Evolutionary conservation across 345 rosid species (phyloP).

Genomic region (Gossypium anomalum): DNA sequence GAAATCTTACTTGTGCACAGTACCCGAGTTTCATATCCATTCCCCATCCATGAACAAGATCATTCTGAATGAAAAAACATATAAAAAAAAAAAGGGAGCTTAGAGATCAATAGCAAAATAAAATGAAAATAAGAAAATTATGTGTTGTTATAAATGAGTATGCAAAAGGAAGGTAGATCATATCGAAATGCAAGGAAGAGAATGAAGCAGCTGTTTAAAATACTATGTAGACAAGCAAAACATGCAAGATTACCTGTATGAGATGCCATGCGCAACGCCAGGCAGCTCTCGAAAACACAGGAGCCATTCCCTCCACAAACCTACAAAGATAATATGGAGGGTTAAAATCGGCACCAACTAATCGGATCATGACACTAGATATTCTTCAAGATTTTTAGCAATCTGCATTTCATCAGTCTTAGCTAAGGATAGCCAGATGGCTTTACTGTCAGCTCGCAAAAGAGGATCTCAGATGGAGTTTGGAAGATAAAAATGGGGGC

Average conservation of each 20-base stretch:
- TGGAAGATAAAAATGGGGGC: neutral
- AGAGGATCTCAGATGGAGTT: neutral
- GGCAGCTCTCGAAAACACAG: slow-evolving; percentile 94
- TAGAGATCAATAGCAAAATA: neutral
- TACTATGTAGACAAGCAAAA: neutral
- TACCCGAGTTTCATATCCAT: slow-evolving; percentile 98
- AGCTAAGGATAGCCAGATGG: neutral
- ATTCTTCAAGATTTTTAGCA: slow-evolving; percentile 7
- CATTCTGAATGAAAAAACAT: slow-evolving; percentile 48
- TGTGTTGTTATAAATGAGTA: neutral
- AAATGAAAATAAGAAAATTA: neutral
- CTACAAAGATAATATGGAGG: slow-evolving; percentile 29
- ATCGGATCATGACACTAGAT: neutral
- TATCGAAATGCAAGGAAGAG: neutral
- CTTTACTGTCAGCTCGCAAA: neutral
- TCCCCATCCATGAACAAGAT: slow-evolving; percentile 98
- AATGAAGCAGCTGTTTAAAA: neutral
- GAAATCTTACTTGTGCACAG: slow-evolving; percentile 76
- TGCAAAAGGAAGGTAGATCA: neutral
- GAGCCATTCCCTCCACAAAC: slow-evolving; percentile 99
- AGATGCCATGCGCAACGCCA: slow-evolving; percentile 99
- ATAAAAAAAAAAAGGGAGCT: neutral
- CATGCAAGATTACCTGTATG: slow-evolving; percentile 60
- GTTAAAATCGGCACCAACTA: slow-evolving; percentile 8
- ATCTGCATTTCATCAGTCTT: neutral